phyloP scores from a whole-genome alignment of 768 basidiomycete species.

The Hygrophorus pudorinus region DNA sequence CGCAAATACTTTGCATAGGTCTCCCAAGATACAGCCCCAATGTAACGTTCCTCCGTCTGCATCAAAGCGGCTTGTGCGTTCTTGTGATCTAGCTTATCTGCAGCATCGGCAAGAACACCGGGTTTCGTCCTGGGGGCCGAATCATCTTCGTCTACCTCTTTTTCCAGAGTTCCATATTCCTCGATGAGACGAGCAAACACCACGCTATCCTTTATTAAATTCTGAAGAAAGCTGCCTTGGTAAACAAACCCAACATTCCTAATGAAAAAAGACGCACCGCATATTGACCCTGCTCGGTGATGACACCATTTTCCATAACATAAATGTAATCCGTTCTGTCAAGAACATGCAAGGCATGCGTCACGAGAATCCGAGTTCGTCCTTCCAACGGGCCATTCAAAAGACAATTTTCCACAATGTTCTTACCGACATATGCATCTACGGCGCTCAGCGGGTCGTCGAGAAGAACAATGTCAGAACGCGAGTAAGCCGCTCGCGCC shows the following conservation, averaged over 20 bases:
- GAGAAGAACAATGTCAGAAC: constrained; percentile 62
- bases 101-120: too few relatives aligned
- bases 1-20: constrained; percentile 40
- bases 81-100: too few relatives aligned
- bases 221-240: too few relatives aligned
- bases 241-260: too few relatives aligned
- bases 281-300: constrained; percentile 57
- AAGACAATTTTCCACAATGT: constrained; percentile 53
- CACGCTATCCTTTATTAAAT: too few relatives aligned
- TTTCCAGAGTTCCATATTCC: too few relatives aligned
- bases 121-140: too few relatives aligned
- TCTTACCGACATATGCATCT: constrained; percentile 66
- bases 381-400: constrained; percentile 39
- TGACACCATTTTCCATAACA: constrained; percentile 46
- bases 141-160: too few relatives aligned
- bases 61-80: too few relatives aligned
- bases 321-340: constrained; percentile 55
- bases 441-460: constrained; percentile 80
- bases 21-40: constrained; percentile 39
- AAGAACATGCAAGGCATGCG: constrained; percentile 47
- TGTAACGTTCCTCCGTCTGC: too few relatives aligned
- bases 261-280: too few relatives aligned
- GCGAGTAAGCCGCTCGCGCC: constrained; percentile 69
- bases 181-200: too few relatives aligned
- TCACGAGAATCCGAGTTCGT: constrained; percentile 54